Evolutionary conservation across 305 asterid species (phyloP), one percentile per base, ranked within the genome.

Genomic region (Rubia occidens): DNA sequence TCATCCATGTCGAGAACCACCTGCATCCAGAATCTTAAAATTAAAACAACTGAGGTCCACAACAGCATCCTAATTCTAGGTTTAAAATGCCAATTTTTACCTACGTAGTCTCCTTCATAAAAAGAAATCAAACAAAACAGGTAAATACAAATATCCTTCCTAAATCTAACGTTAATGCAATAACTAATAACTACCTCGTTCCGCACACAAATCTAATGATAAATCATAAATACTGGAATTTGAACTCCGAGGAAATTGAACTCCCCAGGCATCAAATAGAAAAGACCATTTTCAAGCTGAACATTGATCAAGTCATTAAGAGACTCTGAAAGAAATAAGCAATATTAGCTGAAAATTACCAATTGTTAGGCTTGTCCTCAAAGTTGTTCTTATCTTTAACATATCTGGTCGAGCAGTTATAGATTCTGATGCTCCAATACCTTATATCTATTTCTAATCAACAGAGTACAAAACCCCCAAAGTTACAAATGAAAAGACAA

Each of bases 381-480:
- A 95, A 32, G 94, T 88, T 60, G 81, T 82, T 80, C 97, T 82
- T 64, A 86, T 79, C 82, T 86, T 90, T 67, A 90, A 82, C 80
- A 93, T 90, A 68, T 93, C 98, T 0, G 96, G 98, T 60, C 96
- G 94, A 73, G 97, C 90, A 76, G 90, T 82, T 61, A 88, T 82
- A 68, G 97, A 83, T 45, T 85, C 94, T 54, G 98, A 90, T 75
- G 96, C 80, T 76, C 94, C 96, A 68, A 82, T 83, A 37, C 98
- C 97, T 77, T n/a, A n/a, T n/a, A n/a, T n/a, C n/a, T n/a, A n/a
- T n/a, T n/a, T n/a, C n/a, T n/a, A n/a, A n/a, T n/a, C 2, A 29
- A 29, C 32, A 29, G 32, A 29, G 32, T 29, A 29, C 2, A 29
- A 29, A 29, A 29, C 2, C 32, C 32, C 32, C 32, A 40, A 56